Evolutionary conservation across 176 grass and related monocot genomes (phyloP), one percentile per base, ranked within the genome.

Genomic region (Aegilops umbellulata): DNA sequence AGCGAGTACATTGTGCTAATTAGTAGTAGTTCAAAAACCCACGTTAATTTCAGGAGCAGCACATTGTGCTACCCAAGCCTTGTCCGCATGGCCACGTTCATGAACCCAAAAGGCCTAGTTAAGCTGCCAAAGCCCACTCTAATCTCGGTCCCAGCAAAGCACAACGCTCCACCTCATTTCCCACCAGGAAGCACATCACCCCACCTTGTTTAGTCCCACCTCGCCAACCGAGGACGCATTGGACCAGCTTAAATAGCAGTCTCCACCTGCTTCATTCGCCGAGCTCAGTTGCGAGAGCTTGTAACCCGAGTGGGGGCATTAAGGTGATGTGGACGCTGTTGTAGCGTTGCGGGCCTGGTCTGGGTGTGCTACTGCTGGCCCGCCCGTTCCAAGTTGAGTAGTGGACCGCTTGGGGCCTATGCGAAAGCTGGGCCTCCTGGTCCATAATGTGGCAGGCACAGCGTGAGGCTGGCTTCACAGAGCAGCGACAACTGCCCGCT

Each of bases 401-500:
- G 51, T 20, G 17, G 51, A 55, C 17, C 2, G 51, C 16, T 10
- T 47, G 51, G 2, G 51, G 51, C 51, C 17, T 8, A 57, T 57
- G 51, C 51, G 51, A 57, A 57, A 20, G 51, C 2, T 20, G 17
- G 2, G 44, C 44, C 44, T 47, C 13, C 14, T 10, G 39, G 0
- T 41, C 39, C 39, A 41, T 41, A 41, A 41, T 41, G 39, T 41
- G 39, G 39, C 39, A 11, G 39, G 39, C 39, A 41, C 39, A 41
- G 39, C 82, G 78, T 79, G 71, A 55, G 49, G 49, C 49, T 55
- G 49, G 49, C 49, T 19, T 55, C 49, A 55, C 49, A 55, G 49
- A 55, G 49, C 49, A 76, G 77, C 66, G n/a, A 22, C 61, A 67
- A 86, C 4, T 88, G 32, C 69, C 17, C 17, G 19, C 51, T 57